A percentile compares a stretch with the other conserved stretches of the same genome.
Evolutionary conservation across 495 filamentous ascomycete species (phyloP).

Genomic region (Entonaema liquescens): DNA sequence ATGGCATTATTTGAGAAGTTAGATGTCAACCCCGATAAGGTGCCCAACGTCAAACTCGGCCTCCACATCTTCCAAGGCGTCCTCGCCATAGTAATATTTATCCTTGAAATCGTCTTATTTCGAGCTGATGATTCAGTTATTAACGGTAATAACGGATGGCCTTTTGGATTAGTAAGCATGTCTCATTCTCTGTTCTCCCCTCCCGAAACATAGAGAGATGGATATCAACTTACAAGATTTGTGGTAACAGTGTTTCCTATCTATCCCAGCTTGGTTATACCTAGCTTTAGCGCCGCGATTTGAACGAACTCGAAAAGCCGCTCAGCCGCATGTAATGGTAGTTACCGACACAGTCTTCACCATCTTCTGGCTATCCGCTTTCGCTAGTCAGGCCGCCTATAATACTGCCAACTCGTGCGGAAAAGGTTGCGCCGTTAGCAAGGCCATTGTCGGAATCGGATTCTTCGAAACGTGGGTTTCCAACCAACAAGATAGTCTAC

Average conservation of each 20-base stretch:
- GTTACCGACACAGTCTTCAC: slow-evolving; percentile 75
- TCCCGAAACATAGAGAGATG: background rate
- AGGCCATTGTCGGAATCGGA: slow-evolving; percentile 78
- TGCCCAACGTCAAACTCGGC: slow-evolving; percentile 65
- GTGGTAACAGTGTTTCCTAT: slow-evolving; percentile 77
- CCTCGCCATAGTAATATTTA: slow-evolving; percentile 74
- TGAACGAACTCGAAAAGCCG: slow-evolving; percentile 78
- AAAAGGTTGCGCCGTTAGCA: slow-evolving; percentile 73
- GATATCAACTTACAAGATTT: slow-evolving; percentile 8
- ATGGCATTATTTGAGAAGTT: slow-evolving; percentile 51
- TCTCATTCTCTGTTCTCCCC: background rate
- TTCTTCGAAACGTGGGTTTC: slow-evolving; percentile 77
- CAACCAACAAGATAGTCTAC: slow-evolving; percentile 25
- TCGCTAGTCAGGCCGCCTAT: slow-evolving; percentile 77
- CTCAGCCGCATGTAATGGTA: slow-evolving; percentile 83
- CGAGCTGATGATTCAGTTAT: slow-evolving; percentile 65
- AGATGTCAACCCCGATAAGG: slow-evolving; percentile 58
- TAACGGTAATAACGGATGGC: slow-evolving; percentile 76
- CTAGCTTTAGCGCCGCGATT: slow-evolving; percentile 84
- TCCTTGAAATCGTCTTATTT: slow-evolving; percentile 77
- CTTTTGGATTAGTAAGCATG: slow-evolving; percentile 74
- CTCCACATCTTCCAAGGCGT: slow-evolving; percentile 70
- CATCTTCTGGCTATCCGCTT: slow-evolving; percentile 86
- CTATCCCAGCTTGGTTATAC: slow-evolving; percentile 83
- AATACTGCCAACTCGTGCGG: slow-evolving; percentile 60